Base-by-base conservation (phyloP, 805 yeast species). In the Middelhovenomyces tepae region DNA sequence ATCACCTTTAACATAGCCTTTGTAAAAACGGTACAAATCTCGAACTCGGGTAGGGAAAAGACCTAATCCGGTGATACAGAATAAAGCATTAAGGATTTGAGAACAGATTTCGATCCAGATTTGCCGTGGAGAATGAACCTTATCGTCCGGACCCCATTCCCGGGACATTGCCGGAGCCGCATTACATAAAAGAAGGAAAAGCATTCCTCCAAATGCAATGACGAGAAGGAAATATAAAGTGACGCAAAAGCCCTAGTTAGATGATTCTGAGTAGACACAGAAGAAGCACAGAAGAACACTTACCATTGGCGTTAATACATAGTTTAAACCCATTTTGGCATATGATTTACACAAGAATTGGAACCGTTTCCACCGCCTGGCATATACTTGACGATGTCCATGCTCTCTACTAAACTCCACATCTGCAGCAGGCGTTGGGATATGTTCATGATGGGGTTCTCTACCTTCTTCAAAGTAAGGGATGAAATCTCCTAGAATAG, bases 191-290 rank as follows among this genome's bases (percentile, higher is more conserved):
- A 43, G 36, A 11, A 43, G 22, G 27, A 43, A 43, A n/a, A 43
- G 36, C 46, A 43, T 43, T 8, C 46, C 46, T 11, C 46, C 46
- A 24, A 40, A 43, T 2, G 46, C 46, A 16, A 43, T 41, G 9
- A 43, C 46, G 7, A 39, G 37, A 3, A 13, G 14, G 16, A 43
- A 31, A 20, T 43, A 43, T 2, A 41, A n/a, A n/a, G 39, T 28
- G 15, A 43, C 33, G 5, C 31, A 23, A 16, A 38, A 38, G 5
- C 46, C 46, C 25, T 37, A n/a, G n/a, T n/a, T n/a, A n/a, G n/a
- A n/a, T n/a, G n/a, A n/a, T n/a, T n/a, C n/a, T n/a, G n/a, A n/a
- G n/a, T n/a, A n/a, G n/a, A n/a, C n/a, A n/a, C n/a, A n/a, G n/a
- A n/a, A n/a, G n/a, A n/a, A n/a, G n/a, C n/a, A n/a, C n/a, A n/a